Evolutionary conservation across 1,139 yeast genomes (phyloP).

Genomic region (Yamadazyma taylorii): DNA sequence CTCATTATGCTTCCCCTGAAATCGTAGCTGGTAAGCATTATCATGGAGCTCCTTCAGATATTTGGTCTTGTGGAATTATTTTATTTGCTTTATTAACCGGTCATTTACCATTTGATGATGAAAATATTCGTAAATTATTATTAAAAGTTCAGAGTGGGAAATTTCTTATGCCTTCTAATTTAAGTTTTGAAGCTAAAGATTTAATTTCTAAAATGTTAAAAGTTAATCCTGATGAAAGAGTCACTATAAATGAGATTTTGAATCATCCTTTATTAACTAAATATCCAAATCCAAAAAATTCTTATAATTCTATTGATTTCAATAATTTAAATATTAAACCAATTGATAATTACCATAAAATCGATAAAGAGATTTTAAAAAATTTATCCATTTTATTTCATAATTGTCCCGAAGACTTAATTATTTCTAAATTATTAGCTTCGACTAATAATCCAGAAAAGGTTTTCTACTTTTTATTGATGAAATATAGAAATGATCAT

Average conservation of each 20-base stretch:
- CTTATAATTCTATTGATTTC: slow-evolving; percentile 24
- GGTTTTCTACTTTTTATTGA: slow-evolving; percentile 79
- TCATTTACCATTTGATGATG: slow-evolving; percentile 95
- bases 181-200: slow-evolving; percentile 83
- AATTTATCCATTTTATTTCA: slow-evolving; percentile 90
- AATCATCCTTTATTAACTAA: slow-evolving; percentile 77
- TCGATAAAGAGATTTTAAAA: slow-evolving; percentile 81
- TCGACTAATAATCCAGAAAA: slow-evolving; percentile 72
- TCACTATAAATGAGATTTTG: slow-evolving; percentile 70
- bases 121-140: slow-evolving; percentile 80
- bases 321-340: slow-evolving; percentile 43
- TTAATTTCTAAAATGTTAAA: slow-evolving; percentile 78
- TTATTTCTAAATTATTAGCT: slow-evolving; percentile 59
- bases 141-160: slow-evolving; percentile 90
- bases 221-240: slow-evolving; percentile 77
- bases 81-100: slow-evolving; percentile 92
- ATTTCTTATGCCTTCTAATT: slow-evolving; percentile 76
- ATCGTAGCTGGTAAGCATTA: slow-evolving; percentile 92
- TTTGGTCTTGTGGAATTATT: slow-evolving; percentile 98
- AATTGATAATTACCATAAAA: slow-evolving; percentile 52
- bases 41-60: slow-evolving; percentile 96
- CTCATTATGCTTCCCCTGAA: slow-evolving; percentile 98
- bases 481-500: slow-evolving; percentile 85
- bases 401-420: slow-evolving; percentile 66
- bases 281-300: slow-evolving; percentile 50